Evolutionary conservation across 768 basidiomycete genomes (phyloP), one percentile per base, ranked within the genome.

Genomic region (Phanerochaete sordida): DNA sequence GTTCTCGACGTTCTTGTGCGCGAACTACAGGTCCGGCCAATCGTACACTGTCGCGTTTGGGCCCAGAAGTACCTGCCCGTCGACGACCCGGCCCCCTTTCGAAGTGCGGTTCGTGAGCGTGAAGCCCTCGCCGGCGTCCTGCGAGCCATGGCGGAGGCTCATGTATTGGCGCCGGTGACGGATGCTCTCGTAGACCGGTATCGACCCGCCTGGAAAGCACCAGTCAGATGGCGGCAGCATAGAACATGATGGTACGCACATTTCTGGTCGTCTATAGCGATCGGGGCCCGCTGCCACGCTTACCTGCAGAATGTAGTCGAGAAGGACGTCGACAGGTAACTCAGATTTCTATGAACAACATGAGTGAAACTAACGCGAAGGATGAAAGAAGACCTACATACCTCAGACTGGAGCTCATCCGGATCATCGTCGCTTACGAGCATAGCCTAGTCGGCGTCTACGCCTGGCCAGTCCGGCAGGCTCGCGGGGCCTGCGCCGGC

Each of bases 221-320:
- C 31, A 37, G n/a, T 43, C 33, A 35, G 33, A 6, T 26, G 16
- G 8, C 8, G 11, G 6, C 31, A 11, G 24, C 21, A 16, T 39
- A 44, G 26, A 16, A 26, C 3, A 23, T 6, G 33, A 8, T 15
- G 30, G 16, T 0, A 28, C 59, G 12, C 21, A 59, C 58, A 27
- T 50, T 53, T 28, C 3, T 50, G 37, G 21, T 52, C 35, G 35
- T 58, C 57, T 24, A 58, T 35, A 11, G 37, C 27, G 8, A 60
- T 45, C 16, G 44, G 28, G 5, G 59, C 52, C 21, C 26, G 4
- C 27, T 27, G 28, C n/a, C 19, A 8, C 13, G 61, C 59, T 21
- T 45, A 64, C 65, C 11, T 60, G 35, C 23, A 70, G 48, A n/a
- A 70, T 68, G 35, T 70, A 70, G 45, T 70, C 63, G 0, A 70